A percentile compares a stretch with the other conserved stretches of the same genome.
Evolutionary conservation across 2,329 filamentous ascomycete genomes (phyloP).

Genomic region (Hysterium pulicare): DNA sequence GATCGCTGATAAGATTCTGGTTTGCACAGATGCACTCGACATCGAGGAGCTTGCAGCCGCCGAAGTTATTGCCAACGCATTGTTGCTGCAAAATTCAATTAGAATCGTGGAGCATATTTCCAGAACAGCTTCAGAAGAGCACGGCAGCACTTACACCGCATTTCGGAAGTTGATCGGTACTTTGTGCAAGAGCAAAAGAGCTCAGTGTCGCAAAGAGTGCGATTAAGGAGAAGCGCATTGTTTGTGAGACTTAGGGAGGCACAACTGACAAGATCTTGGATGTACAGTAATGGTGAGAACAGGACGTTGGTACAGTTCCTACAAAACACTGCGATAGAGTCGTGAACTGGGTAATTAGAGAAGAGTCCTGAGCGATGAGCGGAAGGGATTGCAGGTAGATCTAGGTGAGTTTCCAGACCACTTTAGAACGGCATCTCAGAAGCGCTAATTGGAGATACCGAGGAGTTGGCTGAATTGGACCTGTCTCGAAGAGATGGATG

Average conservation of each 20-base stretch:
- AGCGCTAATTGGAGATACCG: no score
- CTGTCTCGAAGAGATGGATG: no score
- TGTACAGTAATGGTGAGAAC: no score
- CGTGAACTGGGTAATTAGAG: no score
- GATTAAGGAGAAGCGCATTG: conserved; percentile 22
- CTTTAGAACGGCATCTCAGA: no score
- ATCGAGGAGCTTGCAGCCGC: conserved; percentile 37
- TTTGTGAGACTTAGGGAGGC: neutral
- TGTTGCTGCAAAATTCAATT: conserved; percentile 15
- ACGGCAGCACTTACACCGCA: conserved; percentile 24
- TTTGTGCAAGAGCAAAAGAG: conserved; percentile 21
- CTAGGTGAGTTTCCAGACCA: no score
- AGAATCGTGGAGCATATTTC: conserved; percentile 4
- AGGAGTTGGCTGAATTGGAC: no score
- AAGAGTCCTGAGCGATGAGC: no score
- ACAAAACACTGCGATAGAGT: no score
- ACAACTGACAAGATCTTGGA: no score
- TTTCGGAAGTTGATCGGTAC: conserved; percentile 16
- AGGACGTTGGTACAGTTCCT: no score
- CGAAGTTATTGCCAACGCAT: conserved; percentile 38
- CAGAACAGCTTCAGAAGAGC: neutral
- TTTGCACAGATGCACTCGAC: conserved; percentile 44
- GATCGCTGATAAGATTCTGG: conserved; percentile 27
- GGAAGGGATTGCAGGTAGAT: no score
- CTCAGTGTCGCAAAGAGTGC: conserved; percentile 17